Percentiles rank a stretch among this genome's conserved stretches.
phyloP scores from a whole-genome alignment of 164 flowering plant genomes.

The Chimonanthus salicifolius region DNA sequence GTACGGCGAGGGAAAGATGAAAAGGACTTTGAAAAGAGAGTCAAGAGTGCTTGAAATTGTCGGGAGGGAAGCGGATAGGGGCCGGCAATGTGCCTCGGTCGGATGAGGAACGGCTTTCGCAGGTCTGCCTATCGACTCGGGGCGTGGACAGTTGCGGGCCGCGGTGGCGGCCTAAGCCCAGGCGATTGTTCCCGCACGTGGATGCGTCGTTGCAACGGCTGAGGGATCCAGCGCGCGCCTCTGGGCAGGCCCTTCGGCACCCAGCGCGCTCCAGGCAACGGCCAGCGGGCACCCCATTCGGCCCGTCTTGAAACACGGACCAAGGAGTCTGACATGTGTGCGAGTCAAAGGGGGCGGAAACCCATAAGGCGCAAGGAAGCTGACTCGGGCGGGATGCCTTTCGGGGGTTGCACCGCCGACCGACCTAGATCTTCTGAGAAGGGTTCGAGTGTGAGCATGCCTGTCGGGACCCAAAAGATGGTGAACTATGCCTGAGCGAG shows the following conservation, averaged over 20 bases:
- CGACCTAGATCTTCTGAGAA: no score
- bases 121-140: not conserved
- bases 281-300: not conserved
- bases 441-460: no score
- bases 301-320: conserved; percentile 5
- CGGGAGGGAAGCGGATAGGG: not conserved
- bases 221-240: not conserved
- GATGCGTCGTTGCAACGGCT: not conserved
- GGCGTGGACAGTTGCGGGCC: not conserved
- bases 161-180: not conserved
- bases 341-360: not conserved
- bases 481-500: conserved; percentile 5
- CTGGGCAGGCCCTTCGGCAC: not conserved
- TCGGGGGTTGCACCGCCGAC: no score
- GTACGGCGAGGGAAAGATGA: conserved; percentile 8
- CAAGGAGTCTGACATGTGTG: conserved; percentile 9
- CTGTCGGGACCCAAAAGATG: conserved; percentile 2
- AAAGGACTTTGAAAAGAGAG: conserved; percentile 13
- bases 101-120: not conserved
- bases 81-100: not conserved
- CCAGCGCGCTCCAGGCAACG: not conserved
- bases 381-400: not conserved
- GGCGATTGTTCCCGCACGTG: not conserved
- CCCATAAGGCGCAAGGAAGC: conserved; percentile 2
- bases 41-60: conserved; percentile 9